Evolutionary conservation across 108 stramenopile species (phyloP), one percentile per base, ranked within the genome.

Genomic region (Discostella stelligeroides): DNA sequence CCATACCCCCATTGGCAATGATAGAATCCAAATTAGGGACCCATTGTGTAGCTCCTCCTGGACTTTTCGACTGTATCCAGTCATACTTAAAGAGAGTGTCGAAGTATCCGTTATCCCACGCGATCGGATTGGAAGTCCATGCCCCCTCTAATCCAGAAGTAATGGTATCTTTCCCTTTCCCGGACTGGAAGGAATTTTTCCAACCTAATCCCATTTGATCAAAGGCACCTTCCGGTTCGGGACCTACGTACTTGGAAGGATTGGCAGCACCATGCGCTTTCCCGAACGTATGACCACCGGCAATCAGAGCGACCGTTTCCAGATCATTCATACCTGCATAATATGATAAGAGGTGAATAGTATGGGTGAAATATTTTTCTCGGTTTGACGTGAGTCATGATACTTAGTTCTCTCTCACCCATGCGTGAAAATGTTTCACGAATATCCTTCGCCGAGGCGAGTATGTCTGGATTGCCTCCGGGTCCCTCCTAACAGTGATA

Each of bases 251-350:
- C 38, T 76, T 74, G 2, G 67, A 67, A 4, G 87, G 59, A 72
- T 86, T 61, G 0, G 76, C 86, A 15, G 90, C 90, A 39, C 90
- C 90, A 75, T 91, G 90, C 4, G 83, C 73, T 54, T 91, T 91
- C n/a, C 87, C 90, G 60, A 91, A 88, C 2, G 90, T 91, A 60
- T 91, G 90, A 20, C 90, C 90, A 60, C 90, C 90, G 17, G 90
- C 90, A 69, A 91, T 87, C 30, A 91, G 63, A 38, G 90, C 90
- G 15, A 91, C 90, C 2, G 90, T 91, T 63, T 91, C 90, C 64
- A 85, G 68, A 61, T 91, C 90, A 49, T 81, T 80, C 87, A 91
- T 88, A n/a, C n/a, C n/a, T n/a, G n/a, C n/a, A n/a, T n/a, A n/a
- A n/a, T n/a, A n/a, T n/a, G n/a, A n/a, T n/a, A n/a, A n/a, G n/a